These are phyloP conservation scores for Hypoxylon sp. DNA, from an alignment of 2,329 filamentous ascomycete species.

Conservation along the genomic window DNA sequence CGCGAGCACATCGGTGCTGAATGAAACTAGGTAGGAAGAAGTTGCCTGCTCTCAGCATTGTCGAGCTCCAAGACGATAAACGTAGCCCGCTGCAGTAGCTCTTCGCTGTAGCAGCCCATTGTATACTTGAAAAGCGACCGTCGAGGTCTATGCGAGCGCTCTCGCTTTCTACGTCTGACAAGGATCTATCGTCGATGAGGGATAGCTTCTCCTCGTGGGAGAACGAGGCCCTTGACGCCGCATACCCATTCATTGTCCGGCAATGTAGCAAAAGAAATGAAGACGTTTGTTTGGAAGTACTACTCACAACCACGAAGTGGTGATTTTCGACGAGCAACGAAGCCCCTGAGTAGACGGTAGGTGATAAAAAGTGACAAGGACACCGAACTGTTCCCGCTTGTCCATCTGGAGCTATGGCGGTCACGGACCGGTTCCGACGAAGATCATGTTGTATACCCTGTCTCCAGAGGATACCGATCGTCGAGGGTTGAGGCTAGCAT, in stretches of 20 bases:
- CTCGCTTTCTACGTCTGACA: constrained; percentile 61
- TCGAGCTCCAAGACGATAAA: constrained; percentile 54
- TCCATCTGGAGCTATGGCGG: constrained; percentile 29
- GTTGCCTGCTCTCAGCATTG: constrained; percentile 55
- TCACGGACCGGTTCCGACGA: constrained; percentile 35
- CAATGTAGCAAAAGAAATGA: constrained; percentile 43
- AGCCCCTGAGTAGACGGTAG: constrained; percentile 28
- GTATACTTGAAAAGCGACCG: constrained; percentile 48
- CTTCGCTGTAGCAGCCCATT: constrained; percentile 53
- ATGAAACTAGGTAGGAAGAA: constrained; percentile 68
- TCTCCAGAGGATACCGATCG: constrained; percentile 35
- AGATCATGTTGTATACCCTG: constrained; percentile 40
- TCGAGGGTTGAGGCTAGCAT: constrained; percentile 31
- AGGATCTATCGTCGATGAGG: constrained; percentile 59
- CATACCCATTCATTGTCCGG: constrained; percentile 58
- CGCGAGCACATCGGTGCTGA: constrained; percentile 58
- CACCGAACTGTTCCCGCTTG: constrained; percentile 16
- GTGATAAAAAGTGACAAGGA: constrained; percentile 19
- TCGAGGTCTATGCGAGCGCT: constrained; percentile 56
- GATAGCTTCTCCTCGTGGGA: constrained; percentile 60
- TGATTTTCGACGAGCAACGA: constrained; percentile 26
- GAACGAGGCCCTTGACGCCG: constrained; percentile 52
- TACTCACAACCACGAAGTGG: constrained; percentile 24
- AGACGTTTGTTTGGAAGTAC: constrained; percentile 19
- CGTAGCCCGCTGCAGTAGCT: constrained; percentile 47